Base-by-base conservation (phyloP, 1,139 yeast species). In the Geotrichum histeridarum region DNA sequence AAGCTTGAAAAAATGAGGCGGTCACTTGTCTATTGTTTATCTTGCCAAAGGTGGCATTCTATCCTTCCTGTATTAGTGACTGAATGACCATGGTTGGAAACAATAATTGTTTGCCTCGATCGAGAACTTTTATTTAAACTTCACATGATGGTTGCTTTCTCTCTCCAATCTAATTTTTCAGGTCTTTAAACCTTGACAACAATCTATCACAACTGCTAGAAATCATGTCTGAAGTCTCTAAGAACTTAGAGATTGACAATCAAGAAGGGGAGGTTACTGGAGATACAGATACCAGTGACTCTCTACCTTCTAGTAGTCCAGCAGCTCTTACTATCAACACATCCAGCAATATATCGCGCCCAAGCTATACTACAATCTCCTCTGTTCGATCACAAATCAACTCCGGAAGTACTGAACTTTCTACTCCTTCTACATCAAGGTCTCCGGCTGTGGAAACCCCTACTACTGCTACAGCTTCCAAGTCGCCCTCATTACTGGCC, bases 291-390 rank as follows among this genome's bases (percentile, higher is more conserved):
- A 33, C 37, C 14, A 33, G 37, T 6, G 14, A 11, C 37, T n/a
- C 39, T n/a, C 4, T 7, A 12, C 7, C 43, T 8, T 17, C 43
- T 8, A 31, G 6, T 12, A 41, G n/a, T 3, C 14, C 43, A 7
- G 17, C 43, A 7, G 17, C 43, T 15, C 12, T 17, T n/a, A 17
- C 43, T 41, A 11, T 9, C 8, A 27, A 30, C 12, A 41, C 4
- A 6, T 12, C 30, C 31, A 14, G 43, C 14, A 4, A 30, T 8
- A 30, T 6, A n/a, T 6, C 43, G 9, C 32, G 50, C 17, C 35
- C 50, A 2, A 14, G 39, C 36, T 51, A 51, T 30, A 51, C 54
- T 11, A 22, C 54, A 9, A 45, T 51, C 17, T 31, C 50, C 9
- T 51, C 54, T 8, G 48, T 51, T 15, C 17, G 54, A 15, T 51